Percentiles rank a stretch among this genome's conserved stretches.
Evolutionary conservation across 257 asterid genomes (phyloP).

Genomic region (Forsythia viridissima): DNA sequence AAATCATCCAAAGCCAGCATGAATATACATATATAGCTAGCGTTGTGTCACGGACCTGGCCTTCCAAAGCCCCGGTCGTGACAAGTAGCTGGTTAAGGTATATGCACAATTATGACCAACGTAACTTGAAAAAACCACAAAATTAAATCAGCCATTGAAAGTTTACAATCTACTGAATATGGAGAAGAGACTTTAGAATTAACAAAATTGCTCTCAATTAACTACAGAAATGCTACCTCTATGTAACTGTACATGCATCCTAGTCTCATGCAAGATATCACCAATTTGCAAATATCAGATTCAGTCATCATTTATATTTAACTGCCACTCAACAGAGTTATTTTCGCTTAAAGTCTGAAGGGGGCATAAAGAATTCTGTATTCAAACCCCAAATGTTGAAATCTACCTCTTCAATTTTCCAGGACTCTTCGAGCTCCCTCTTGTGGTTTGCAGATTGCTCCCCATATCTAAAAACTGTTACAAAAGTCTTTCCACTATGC

Average conservation of each 20-base stretch:
- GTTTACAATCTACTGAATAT: neutral
- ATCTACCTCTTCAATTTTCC: constrained; percentile 90
- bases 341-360: constrained; percentile 49
- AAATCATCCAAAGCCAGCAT: neutral
- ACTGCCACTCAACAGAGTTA: constrained; percentile 2
- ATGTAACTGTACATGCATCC: neutral
- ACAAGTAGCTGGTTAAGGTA: neutral
- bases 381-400: constrained; percentile 69
- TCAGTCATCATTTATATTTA: neutral
- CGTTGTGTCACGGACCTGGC: neutral
- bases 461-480: constrained; percentile 83
- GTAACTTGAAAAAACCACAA: neutral
- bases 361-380: constrained; percentile 79
- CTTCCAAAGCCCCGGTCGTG: neutral
- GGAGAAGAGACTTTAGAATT: neutral
- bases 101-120: neutral
- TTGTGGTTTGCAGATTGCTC: constrained; percentile 89
- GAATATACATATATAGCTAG: neutral
- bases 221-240: neutral
- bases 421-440: constrained; percentile 72
- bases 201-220: neutral
- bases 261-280: neutral
- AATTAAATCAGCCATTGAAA: neutral
- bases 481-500: constrained; percentile 71
- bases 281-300: neutral